Evolutionary conservation across 1,139 yeast species (phyloP).

Genomic region (Pichia norvegensis): DNA sequence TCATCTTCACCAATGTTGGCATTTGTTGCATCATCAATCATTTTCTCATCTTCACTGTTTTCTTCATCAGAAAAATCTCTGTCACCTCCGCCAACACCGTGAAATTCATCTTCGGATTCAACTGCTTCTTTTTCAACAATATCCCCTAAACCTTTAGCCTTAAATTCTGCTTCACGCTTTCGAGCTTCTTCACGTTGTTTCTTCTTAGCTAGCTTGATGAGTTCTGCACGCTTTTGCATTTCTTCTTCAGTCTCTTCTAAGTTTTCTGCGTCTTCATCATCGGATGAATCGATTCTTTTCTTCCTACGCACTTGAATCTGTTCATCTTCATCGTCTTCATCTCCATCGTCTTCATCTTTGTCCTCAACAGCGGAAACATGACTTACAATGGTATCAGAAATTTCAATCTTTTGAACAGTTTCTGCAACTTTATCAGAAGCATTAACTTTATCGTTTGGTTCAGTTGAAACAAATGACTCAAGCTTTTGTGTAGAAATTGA

Average conservation of each 20-base stretch:
- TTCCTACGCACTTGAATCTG: constrained; percentile 10
- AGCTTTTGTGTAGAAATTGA: background rate
- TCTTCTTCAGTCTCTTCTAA: constrained; percentile 25
- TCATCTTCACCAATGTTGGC: constrained; percentile 54
- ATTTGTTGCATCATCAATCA: constrained; percentile 69
- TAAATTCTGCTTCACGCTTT: constrained; percentile 41
- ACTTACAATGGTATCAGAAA: background rate
- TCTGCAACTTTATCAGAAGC: background rate
- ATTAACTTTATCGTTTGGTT: background rate
- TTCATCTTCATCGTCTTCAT: constrained; percentile 16
- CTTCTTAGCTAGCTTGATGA: constrained; percentile 21
- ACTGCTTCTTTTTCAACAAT: constrained; percentile 81
- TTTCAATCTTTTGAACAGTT: background rate
- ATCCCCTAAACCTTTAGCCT: constrained; percentile 42
- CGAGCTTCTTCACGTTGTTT: constrained; percentile 27
- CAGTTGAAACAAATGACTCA: background rate
- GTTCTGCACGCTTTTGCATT: constrained; percentile 14
- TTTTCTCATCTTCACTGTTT: constrained; percentile 69
- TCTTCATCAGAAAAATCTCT: constrained; percentile 52
- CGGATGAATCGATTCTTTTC: background rate
- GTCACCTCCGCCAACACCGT: constrained; percentile 78
- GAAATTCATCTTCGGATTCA: constrained; percentile 96
- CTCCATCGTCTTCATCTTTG: constrained; percentile 8
- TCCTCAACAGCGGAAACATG: constrained; percentile 6
- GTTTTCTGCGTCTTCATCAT: constrained; percentile 15